These are phyloP conservation scores for Globisporangium paddicum DNA, from an alignment of 352 stramenopile species.

Conservation along the genomic window DNA sequence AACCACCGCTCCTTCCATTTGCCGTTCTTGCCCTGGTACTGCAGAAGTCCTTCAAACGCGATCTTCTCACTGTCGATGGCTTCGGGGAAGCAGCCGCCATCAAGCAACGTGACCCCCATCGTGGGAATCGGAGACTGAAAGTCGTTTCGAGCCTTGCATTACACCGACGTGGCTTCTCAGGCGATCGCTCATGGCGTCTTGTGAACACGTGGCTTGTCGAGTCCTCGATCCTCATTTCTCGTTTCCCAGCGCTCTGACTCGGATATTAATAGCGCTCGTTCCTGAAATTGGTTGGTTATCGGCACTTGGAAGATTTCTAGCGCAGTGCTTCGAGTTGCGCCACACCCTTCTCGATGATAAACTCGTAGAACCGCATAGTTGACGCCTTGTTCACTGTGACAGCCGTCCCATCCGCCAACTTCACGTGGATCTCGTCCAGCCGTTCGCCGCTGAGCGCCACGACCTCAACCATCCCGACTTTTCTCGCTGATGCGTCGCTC, in stretches of 20 bases:
- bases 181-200: not conserved
- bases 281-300: not conserved
- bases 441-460: conserved; percentile 11
- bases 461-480: conserved; percentile 30
- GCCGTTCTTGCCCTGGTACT: conserved; percentile 41
- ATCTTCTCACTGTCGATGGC: conserved; percentile 13
- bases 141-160: too few species aligned
- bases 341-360: conserved; percentile 29
- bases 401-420: conserved; percentile 15
- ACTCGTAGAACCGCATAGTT: conserved; percentile 34
- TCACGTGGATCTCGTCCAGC: conserved; percentile 22
- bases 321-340: conserved; percentile 18
- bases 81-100: conserved; percentile 20
- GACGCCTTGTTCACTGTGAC: conserved; percentile 14
- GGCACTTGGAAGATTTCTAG: not conserved
- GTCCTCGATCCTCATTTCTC: not conserved
- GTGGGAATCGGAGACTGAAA: not conserved
- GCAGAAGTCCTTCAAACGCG: conserved; percentile 39
- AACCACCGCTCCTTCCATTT: conserved; percentile 73
- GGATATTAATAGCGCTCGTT: not conserved
- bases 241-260: not conserved
- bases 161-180: too few species aligned
- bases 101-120: conserved; percentile 13
- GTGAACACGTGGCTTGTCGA: not conserved
- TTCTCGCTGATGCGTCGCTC: not conserved